A percentile compares a stretch with the other conserved stretches of the same genome.
These are phyloP conservation scores for Raphanus hybrid DNA, from an alignment of 441 rosid species.

Conservation along the genomic window DNA sequence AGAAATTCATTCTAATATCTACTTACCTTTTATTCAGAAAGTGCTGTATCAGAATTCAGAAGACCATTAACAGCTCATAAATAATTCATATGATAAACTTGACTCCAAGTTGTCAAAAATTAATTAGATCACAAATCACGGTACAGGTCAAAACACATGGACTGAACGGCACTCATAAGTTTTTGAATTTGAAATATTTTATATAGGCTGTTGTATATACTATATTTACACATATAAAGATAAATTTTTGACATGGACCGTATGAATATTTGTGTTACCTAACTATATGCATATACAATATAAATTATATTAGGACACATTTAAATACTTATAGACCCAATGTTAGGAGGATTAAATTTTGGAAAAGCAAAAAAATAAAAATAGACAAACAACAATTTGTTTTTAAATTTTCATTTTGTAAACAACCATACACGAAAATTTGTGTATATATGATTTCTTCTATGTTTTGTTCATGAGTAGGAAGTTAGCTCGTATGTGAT, in stretches of 20 bases:
- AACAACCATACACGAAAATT: background rate
- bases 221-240: background rate
- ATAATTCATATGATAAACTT: background rate
- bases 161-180: background rate
- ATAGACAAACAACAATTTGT: background rate
- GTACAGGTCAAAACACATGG: background rate
- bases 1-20: background rate
- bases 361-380: background rate
- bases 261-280: too few species aligned
- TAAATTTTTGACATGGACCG: too few species aligned
- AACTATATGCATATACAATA: too few species aligned
- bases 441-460: background rate
- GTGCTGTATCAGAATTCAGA: background rate
- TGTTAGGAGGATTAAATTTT: too few species aligned
- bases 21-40: background rate
- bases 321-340: too few species aligned
- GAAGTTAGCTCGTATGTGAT: background rate
- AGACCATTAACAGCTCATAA: background rate
- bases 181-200: background rate
- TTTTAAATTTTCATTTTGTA: background rate
- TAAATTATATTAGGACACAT: too few species aligned
- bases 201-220: background rate
- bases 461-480: background rate
- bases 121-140: background rate
- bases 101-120: background rate